A percentile compares a stretch with the other conserved stretches of the same genome.
Evolutionary conservation across 192 early-diverging fungal genomes (phyloP).

Genomic region (Mortierella alpina): DNA sequence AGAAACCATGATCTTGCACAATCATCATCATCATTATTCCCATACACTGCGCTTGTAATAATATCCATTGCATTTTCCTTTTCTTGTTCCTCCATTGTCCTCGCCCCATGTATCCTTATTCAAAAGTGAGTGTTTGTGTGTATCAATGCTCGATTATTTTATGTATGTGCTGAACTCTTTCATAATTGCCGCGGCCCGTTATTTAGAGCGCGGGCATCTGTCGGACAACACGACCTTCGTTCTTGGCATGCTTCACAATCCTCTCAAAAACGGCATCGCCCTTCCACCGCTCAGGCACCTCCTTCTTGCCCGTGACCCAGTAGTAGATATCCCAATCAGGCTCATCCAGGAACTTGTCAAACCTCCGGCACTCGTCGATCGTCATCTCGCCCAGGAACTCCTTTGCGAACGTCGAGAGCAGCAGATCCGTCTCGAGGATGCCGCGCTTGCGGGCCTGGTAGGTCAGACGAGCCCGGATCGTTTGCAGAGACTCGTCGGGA

Average conservation of each 20-base stretch:
- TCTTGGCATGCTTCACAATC: conserved; percentile 83
- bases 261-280: conserved; percentile 65
- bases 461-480: conserved; percentile 82
- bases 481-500: conserved; percentile 71
- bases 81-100: not conserved
- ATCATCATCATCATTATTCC: not conserved
- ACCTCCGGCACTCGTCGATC: conserved; percentile 72
- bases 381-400: conserved; percentile 67
- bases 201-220: conserved; percentile 84
- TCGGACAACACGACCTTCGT: conserved; percentile 76
- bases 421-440: conserved; percentile 92
- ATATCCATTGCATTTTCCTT: not conserved
- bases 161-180: too few species aligned
- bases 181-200: too few species aligned
- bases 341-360: conserved; percentile 86
- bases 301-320: conserved; percentile 81
- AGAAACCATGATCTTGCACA: not conserved
- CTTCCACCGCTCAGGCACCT: conserved; percentile 63
- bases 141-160: not conserved
- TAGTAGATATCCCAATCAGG: conserved; percentile 99
- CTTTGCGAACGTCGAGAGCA: conserved; percentile 89
- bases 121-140: too few species aligned
- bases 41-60: not conserved
- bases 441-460: conserved; percentile 94
- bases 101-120: not conserved